phyloP scores from a whole-genome alignment of 306 rosid species.

The Begonia masoniana region DNA sequence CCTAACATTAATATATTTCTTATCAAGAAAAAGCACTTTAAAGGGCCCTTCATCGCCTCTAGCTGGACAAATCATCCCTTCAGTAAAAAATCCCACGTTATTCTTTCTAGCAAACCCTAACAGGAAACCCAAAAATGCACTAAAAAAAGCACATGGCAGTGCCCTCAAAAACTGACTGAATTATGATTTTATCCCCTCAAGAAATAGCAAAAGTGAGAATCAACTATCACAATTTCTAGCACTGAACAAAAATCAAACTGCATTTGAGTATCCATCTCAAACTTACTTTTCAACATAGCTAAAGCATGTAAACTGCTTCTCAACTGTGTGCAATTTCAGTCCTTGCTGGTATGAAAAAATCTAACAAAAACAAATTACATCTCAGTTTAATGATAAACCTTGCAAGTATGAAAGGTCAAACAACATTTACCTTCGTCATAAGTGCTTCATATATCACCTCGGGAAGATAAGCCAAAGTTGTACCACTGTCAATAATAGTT shows the following conservation, averaged over 20 bases:
- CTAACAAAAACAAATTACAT: constrained; percentile 16
- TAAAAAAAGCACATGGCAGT: too few species aligned
- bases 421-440: constrained; percentile 32
- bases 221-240: not conserved
- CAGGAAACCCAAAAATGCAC: too few species aligned
- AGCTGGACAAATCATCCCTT: too few species aligned
- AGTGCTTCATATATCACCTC: constrained; percentile 25
- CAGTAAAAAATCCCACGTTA: too few species aligned
- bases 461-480: constrained; percentile 84
- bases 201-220: not conserved
- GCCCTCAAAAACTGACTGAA: too few species aligned
- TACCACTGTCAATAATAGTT: constrained; percentile 87
- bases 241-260: not conserved
- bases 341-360: constrained; percentile 30
- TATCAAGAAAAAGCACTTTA: too few species aligned
- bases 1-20: too few species aligned
- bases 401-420: constrained; percentile 1
- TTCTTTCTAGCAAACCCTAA: too few species aligned
- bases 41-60: too few species aligned
- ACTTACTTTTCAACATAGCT: constrained; percentile 1
- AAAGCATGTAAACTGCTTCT: constrained; percentile 10
- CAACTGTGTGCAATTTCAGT: constrained; percentile 22
- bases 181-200: not conserved
- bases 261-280: not conserved
- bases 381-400: constrained; percentile 15